These are phyloP conservation scores for Fraxinus anomala DNA, from an alignment of 257 asterid species.

Conservation along the genomic window DNA sequence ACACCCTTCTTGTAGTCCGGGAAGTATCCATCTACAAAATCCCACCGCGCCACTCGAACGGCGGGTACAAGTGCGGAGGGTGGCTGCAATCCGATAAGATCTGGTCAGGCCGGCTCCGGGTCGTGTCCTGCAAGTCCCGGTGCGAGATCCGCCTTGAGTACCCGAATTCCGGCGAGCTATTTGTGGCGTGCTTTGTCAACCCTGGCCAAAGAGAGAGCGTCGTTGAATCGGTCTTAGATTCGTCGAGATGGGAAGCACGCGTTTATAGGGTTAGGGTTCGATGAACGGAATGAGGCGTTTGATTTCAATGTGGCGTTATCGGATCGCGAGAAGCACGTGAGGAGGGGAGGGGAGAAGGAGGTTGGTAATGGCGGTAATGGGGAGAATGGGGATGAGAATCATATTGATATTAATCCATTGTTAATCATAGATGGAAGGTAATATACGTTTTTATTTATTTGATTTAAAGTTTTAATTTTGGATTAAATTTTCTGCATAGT, in stretches of 20 bases:
- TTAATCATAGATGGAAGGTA: constrained; percentile 88
- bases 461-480: background rate
- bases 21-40: constrained; percentile 88
- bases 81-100: constrained; percentile 98
- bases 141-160: constrained; percentile 98
- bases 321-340: constrained; percentile 89
- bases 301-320: constrained; percentile 92
- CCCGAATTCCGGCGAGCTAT: constrained; percentile 83
- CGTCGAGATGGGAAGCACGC: constrained; percentile 92
- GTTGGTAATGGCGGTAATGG: constrained; percentile 37
- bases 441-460: background rate
- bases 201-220: constrained; percentile 88
- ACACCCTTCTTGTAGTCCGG: constrained; percentile 88
- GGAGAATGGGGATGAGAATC: constrained; percentile 53
- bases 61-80: constrained; percentile 97
- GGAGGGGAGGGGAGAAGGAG: constrained; percentile 74
- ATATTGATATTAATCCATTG: constrained; percentile 87
- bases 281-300: constrained; percentile 80
- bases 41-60: constrained; percentile 90
- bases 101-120: constrained; percentile 93
- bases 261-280: constrained; percentile 81
- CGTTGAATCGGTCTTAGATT: constrained; percentile 85
- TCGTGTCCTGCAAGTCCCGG: constrained; percentile 67
- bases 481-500: background rate
- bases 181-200: constrained; percentile 86